Evolutionary conservation across 345 rosid genomes (phyloP).

Genomic region (Arabidopsis thaliana): DNA sequence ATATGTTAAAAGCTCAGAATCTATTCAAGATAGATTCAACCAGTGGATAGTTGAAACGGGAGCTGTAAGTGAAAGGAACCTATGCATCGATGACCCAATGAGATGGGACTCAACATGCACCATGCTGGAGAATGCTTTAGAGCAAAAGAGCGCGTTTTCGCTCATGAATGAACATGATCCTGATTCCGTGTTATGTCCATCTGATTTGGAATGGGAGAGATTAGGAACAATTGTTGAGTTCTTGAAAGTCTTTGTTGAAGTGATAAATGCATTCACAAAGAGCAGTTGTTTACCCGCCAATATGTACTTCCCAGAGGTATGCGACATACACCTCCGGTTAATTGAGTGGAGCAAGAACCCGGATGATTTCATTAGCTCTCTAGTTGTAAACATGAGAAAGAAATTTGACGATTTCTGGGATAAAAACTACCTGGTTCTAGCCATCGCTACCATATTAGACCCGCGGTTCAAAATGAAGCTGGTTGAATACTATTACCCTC

Average conservation of each 20-base stretch:
- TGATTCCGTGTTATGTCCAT: constrained; percentile 50
- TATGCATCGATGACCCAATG: constrained; percentile 56
- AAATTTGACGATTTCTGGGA: constrained; percentile 78
- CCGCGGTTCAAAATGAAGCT: constrained; percentile 86
- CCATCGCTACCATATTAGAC: constrained; percentile 78
- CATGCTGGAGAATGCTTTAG: constrained; percentile 71
- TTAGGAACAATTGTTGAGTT: constrained; percentile 47
- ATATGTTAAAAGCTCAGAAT: constrained; percentile 58
- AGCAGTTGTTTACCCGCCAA: constrained; percentile 62
- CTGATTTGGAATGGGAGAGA: constrained; percentile 76
- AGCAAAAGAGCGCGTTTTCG: constrained; percentile 55
- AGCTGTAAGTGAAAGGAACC: constrained; percentile 52
- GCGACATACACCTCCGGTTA: constrained; percentile 67
- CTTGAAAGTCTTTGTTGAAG: constrained; percentile 68
- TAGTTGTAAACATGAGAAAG: constrained; percentile 66
- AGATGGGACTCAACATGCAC: constrained; percentile 70
- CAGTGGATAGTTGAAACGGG: constrained; percentile 51
- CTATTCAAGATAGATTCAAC: constrained; percentile 48
- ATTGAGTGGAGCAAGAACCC: constrained; percentile 76
- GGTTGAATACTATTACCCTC: constrained; percentile 76
- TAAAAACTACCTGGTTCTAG: constrained; percentile 67
- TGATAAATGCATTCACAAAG: constrained; percentile 55
- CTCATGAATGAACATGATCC: constrained; percentile 54
- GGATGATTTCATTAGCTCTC: constrained; percentile 58
- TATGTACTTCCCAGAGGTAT: constrained; percentile 67